phyloP scores from a whole-genome alignment of 2,329 filamentous ascomycete genomes.

The Raffaelea arxii region DNA sequence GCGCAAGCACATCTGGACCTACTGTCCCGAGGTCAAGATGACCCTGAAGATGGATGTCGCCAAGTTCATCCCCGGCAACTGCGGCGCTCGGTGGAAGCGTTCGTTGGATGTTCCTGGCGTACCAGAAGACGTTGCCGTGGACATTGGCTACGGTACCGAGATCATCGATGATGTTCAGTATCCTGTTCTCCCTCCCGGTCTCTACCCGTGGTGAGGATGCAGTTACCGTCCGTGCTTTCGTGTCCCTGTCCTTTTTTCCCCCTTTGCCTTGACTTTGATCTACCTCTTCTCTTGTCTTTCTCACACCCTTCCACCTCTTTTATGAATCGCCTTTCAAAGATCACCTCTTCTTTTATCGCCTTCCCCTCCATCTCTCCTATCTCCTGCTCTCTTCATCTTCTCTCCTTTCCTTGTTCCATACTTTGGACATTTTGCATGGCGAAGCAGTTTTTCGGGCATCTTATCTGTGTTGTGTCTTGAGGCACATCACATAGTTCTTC shows the following conservation, averaged over 20 bases:
- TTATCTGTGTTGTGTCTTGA: no score
- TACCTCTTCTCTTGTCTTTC: no score
- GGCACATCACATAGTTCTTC: background rate
- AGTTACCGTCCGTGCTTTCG: no score
- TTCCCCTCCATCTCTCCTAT: background rate
- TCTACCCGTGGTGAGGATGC: constrained; percentile 24
- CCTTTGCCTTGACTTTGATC: no score
- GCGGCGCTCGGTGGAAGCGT: constrained; percentile 36
- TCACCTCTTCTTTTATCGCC: background rate
- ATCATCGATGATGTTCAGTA: constrained; percentile 30
- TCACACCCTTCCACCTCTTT: background rate
- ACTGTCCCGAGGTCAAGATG: constrained; percentile 51
- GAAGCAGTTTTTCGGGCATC: no score
- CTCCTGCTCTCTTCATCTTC: background rate
- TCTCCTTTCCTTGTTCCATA: background rate
- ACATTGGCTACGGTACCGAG: constrained; percentile 27
- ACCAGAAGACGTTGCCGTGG: constrained; percentile 12
- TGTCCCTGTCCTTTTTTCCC: no score
- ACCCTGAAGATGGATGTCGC: constrained; percentile 44
- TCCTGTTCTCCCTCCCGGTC: constrained; percentile 25
- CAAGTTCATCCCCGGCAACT: constrained; percentile 38
- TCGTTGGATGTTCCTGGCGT: constrained; percentile 13
- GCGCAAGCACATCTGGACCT: constrained; percentile 42
- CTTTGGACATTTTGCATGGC: no score
- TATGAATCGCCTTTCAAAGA: background rate